Percentiles rank a stretch among this genome's conserved stretches.
Conservation (phyloP, 1,284 basidiomycete genomes). For the Ganoderma boninense region DNA sequence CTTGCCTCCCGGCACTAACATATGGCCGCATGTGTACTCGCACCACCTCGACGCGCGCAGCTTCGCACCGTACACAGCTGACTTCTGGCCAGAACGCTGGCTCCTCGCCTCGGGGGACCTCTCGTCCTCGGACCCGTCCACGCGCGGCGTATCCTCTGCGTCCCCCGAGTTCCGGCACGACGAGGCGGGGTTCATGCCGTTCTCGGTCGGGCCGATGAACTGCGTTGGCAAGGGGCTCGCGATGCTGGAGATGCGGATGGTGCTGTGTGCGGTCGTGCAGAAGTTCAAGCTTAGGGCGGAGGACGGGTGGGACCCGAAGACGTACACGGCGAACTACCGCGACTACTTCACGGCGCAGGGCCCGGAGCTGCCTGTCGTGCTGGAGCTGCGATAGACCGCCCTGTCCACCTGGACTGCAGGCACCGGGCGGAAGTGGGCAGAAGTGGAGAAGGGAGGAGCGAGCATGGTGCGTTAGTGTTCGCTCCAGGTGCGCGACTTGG, state of each 20-base stretch:
- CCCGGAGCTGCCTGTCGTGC: too few species aligned
- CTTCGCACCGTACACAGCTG: conserved; percentile 11
- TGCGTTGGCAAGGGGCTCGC: conserved; percentile 44
- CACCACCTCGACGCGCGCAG: conserved; percentile 19
- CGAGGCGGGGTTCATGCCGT: conserved; percentile 37
- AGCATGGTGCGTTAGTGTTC: too few species aligned
- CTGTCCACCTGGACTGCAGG: neutral
- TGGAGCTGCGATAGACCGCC: neutral
- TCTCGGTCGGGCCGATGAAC: conserved; percentile 39
- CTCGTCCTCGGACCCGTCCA: neutral
- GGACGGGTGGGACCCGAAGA: conserved; percentile 11
- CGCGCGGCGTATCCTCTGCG: neutral
- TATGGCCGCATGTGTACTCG: conserved; percentile 18
- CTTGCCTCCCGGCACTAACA: conserved; percentile 9
- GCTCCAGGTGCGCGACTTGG: too few species aligned
- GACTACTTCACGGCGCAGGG: conserved; percentile 8
- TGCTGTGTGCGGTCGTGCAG: conserved; percentile 15
- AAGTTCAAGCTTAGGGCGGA: neutral
- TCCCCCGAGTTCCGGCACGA: conserved; percentile 27
- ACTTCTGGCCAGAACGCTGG: conserved; percentile 23
- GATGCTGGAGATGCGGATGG: conserved; percentile 29
- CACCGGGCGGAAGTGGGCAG: too few species aligned
- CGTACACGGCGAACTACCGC: neutral
- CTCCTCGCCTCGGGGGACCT: conserved; percentile 5
- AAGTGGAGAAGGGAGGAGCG: too few species aligned